Conservation (phyloP, 2,329 filamentous ascomycete genomes). For the Alternaria sp. region DNA sequence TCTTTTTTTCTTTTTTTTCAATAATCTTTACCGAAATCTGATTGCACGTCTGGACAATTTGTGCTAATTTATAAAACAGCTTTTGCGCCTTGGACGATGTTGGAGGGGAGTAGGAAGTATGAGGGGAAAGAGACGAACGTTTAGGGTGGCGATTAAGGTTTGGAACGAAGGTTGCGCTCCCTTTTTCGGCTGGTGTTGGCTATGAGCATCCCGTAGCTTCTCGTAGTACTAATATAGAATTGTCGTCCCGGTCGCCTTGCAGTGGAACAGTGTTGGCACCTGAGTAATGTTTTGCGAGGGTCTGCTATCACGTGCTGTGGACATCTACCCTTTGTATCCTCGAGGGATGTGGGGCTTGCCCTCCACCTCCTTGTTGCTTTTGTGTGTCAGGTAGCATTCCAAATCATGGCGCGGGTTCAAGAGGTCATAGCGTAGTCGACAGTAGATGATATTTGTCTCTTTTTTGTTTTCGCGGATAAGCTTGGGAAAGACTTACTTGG, state of each 20-base stretch:
- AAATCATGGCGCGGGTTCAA: conserved; percentile 1
- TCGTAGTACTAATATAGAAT: no score
- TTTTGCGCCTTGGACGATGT: conserved; percentile 36
- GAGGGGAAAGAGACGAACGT: conserved; percentile 33
- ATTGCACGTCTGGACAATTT: no score
- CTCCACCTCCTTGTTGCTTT: background rate
- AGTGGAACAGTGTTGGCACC: no score
- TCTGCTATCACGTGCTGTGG: background rate
- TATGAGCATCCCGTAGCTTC: no score
- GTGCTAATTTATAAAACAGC: conserved; percentile 21
- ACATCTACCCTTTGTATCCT: background rate
- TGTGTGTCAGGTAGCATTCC: background rate
- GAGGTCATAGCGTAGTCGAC: background rate
- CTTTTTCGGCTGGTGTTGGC: background rate
- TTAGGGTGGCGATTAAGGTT: background rate
- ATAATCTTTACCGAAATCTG: no score
- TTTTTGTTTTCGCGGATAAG: background rate
- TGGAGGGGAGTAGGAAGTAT: conserved; percentile 32
- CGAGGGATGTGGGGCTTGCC: no score
- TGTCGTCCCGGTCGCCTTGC: no score
- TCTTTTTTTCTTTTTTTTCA: background rate
- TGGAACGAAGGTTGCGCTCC: background rate
- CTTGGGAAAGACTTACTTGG: background rate
- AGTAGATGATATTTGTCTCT: background rate
- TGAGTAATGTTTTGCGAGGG: no score